These are phyloP conservation scores for Penicillium daleae DNA, from an alignment of 495 filamentous ascomycete species.

Conservation along the genomic window DNA sequence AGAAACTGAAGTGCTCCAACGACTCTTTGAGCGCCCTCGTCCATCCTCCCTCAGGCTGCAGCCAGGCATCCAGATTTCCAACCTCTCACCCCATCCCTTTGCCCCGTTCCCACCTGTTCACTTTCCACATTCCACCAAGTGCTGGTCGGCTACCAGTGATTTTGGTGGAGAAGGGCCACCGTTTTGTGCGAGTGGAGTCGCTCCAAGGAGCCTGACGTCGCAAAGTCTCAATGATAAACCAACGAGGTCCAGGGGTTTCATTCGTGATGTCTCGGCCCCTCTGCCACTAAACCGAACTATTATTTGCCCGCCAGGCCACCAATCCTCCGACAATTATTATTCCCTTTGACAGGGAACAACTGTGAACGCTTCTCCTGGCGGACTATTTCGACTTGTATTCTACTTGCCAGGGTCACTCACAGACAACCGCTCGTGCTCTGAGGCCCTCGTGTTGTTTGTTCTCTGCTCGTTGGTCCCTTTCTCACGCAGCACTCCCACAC, in stretches of 20 bases:
- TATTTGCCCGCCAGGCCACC: background rate
- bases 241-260: background rate
- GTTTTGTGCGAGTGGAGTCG: background rate
- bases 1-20: no score
- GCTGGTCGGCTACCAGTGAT: background rate
- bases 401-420: no score
- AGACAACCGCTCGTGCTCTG: background rate
- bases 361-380: no score
- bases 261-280: constrained; percentile 1
- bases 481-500: background rate
- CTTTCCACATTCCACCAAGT: background rate
- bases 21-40: no score
- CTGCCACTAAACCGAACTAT: background rate
- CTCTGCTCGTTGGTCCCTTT: background rate
- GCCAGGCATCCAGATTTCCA: constrained; percentile 1
- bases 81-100: background rate
- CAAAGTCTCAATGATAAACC: constrained; percentile 3
- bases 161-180: constrained; percentile 1
- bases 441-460: background rate
- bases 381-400: no score
- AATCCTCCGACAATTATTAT: background rate
- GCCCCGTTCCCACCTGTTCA: background rate
- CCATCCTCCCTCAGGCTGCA: background rate
- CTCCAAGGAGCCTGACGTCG: background rate
- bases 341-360: background rate